These are phyloP conservation scores for Arabis alpina DNA, from an alignment of 345 rosid genomes.

Conservation along the genomic window DNA sequence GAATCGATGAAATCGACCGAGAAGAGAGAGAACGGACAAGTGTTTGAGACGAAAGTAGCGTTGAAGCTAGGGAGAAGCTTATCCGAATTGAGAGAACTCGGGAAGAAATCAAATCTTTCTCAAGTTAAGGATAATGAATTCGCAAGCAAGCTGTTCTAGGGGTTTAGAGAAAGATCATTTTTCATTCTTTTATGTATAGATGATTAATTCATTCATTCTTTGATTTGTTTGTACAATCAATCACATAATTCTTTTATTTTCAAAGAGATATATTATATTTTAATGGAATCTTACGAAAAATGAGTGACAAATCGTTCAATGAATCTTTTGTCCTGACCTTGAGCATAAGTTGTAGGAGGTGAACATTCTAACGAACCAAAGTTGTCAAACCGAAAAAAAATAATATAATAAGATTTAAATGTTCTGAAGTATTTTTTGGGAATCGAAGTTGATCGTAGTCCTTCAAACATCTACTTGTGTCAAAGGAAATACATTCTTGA, in stretches of 20 bases:
- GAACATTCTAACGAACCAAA: background rate
- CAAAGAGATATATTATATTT: background rate
- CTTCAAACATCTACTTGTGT: too few relatives aligned
- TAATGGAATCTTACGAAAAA: background rate
- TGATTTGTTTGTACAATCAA: slow-evolving; percentile 16
- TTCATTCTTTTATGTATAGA: slow-evolving; percentile 36
- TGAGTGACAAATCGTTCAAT: background rate
- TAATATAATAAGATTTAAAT: too few relatives aligned
- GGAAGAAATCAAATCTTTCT: slow-evolving; percentile 35
- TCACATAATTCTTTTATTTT: background rate
- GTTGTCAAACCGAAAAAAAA: background rate
- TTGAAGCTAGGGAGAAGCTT: slow-evolving; percentile 48
- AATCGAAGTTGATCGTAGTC: too few relatives aligned
- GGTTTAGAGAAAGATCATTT: slow-evolving; percentile 19
- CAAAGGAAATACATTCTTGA: too few relatives aligned
- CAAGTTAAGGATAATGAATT: slow-evolving; percentile 38
- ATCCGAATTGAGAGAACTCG: slow-evolving; percentile 43
- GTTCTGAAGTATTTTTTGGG: too few relatives aligned
- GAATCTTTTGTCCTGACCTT: background rate
- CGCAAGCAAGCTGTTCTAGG: slow-evolving; percentile 51
- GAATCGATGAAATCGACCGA: slow-evolving; percentile 39
- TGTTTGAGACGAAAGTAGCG: slow-evolving; percentile 45
- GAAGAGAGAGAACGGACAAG: slow-evolving; percentile 41
- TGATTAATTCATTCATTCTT: slow-evolving; percentile 37
- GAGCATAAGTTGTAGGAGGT: background rate